Base-by-base conservation (phyloP, 148 eudicot species). In the Pouteria glomerata region DNA sequence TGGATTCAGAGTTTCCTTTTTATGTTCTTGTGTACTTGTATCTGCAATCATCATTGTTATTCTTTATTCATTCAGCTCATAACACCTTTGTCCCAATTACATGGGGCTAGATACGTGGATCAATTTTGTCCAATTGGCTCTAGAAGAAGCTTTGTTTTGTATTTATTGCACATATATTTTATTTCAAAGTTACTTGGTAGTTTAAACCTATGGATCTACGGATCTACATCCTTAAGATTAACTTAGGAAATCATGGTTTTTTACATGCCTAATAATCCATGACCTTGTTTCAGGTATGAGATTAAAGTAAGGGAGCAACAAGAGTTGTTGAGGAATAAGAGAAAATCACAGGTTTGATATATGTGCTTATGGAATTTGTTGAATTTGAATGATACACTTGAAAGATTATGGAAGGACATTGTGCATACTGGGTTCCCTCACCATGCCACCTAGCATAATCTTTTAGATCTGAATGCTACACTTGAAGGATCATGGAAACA, bases 291-390 rank as follows among this genome's bases (percentile, higher is more conserved):
- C 86, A 95, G 99, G 88, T 95, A 88, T 69, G 96, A 92, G 83
- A 92, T 95, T 8, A 92, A 95, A 81, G 70, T 90, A 71, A 87
- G 94, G 76, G 99, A 95, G 82, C 99, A 95, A 86, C 96, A 90
- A 83, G 89, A 88, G 76, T 27, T 73, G 71, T 67, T 85, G 76
- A 87, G 99, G 75, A 95, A 69, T 76, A 78, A 92, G 80, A 86
- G 99, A 77, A 89, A 87, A 74, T 79, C 61, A 41, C 99, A 95
- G 99, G 99, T 95, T 71, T 81, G 79, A 71, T 52, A 26, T 34
- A 24, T 69, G 15, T 58, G 41, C 64, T 57, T 52, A 14, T 12
- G 12, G 29, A 27, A 63, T 52, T 62, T 55, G 31, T 30, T 39
- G 27, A 39, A 39, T 60, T 26, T 30, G 50, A 56, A 69, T 70